These are phyloP conservation scores for Solanum medicagineum DNA, from an alignment of 257 asterid genomes.

Conservation along the genomic window DNA sequence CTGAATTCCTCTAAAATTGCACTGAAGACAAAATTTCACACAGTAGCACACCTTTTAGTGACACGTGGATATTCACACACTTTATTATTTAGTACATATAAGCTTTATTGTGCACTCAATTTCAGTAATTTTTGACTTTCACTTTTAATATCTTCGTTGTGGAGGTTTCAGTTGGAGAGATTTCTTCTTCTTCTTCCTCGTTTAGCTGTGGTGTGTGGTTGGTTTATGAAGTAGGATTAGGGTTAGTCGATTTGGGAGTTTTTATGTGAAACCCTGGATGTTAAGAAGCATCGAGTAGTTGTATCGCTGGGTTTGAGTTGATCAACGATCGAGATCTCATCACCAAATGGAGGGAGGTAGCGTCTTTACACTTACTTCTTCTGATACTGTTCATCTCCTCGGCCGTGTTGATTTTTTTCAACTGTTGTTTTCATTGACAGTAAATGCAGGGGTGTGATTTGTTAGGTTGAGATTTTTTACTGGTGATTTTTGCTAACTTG, in stretches of 20 bases:
- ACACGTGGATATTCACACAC: not conserved
- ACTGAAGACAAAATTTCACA: not conserved
- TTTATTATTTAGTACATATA: not conserved
- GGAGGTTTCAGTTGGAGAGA: not conserved
- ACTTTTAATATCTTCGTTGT: not conserved
- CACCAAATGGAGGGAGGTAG: conserved; percentile 99
- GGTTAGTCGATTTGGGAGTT: not conserved
- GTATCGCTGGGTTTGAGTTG: conserved; percentile 43
- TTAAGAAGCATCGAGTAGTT: conserved; percentile 37
- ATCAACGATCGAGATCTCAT: conserved; percentile 64
- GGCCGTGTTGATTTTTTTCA: not conserved
- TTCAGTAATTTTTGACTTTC: not conserved
- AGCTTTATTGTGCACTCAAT: not conserved
- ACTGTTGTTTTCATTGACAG: not conserved
- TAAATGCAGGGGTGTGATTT: not conserved
- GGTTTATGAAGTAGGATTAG: conserved; percentile 12
- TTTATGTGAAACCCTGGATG: conserved; percentile 7
- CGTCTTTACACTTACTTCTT: conserved; percentile 71
- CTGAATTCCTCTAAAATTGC: too few relatives aligned
- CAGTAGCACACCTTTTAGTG: not conserved
- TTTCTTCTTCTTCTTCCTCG: not conserved
- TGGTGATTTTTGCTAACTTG: not conserved
- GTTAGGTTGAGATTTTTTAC: not conserved
- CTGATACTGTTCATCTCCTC: conserved; percentile 88
- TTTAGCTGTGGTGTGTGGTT: not conserved